Evolutionary conservation across 805 yeast species (phyloP).

Genomic region (Dipodascus albidus): DNA sequence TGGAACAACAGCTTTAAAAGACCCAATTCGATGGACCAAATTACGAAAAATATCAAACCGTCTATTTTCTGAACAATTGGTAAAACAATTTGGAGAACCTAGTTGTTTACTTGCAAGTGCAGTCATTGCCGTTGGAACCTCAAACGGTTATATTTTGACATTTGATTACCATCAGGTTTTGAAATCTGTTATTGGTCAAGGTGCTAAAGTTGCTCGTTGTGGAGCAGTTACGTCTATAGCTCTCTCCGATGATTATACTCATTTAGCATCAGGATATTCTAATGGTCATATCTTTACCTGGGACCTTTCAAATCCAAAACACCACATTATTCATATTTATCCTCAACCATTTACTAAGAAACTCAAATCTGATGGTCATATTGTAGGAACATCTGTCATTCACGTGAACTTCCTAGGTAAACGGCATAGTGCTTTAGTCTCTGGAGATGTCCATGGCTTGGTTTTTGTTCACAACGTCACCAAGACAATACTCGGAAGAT

Average conservation of each 20-base stretch:
- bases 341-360: constrained; percentile 17
- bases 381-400: constrained; percentile 28
- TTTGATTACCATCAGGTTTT: constrained; percentile 61
- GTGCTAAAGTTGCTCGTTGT: constrained; percentile 22
- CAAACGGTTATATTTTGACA: constrained; percentile 49
- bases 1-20: constrained; percentile 1
- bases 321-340: constrained; percentile 22
- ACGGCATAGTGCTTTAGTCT: constrained; percentile 42
- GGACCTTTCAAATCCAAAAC: constrained; percentile 36
- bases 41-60: constrained; percentile 30
- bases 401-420: constrained; percentile 39
- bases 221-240: constrained; percentile 46
- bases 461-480: constrained; percentile 54
- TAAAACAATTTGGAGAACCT: constrained; percentile 39
- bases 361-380: constrained; percentile 28
- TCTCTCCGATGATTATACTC: constrained; percentile 57
- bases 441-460: constrained; percentile 47
- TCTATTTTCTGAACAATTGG: constrained; percentile 26
- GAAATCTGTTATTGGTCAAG: constrained; percentile 31
- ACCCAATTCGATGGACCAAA: constrained; percentile 26
- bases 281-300: constrained; percentile 59
- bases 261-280: constrained; percentile 55
- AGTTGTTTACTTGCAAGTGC: constrained; percentile 25
- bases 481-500: constrained; percentile 42
- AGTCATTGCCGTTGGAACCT: constrained; percentile 50